Evolutionary conservation across 2,329 filamentous ascomycete species (phyloP), one percentile per base, ranked within the genome.

Genomic region (Fusarium longipes): DNA sequence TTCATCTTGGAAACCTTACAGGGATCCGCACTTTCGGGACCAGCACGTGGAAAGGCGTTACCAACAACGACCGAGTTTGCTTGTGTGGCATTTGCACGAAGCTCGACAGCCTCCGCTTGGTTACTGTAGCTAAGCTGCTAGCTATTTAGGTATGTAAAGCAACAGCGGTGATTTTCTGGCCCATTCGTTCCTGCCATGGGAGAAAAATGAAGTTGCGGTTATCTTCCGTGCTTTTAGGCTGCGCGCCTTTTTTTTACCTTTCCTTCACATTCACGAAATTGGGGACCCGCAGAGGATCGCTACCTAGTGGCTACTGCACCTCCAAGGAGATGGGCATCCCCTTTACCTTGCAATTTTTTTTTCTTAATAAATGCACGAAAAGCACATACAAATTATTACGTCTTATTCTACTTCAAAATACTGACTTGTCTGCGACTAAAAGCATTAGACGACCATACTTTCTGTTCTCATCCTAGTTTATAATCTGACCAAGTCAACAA

Each of bases 1-100:
- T 42, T 55, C 52, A 67, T 51, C 48, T 63, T 47, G 20, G 63
- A 67, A 70, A 43, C 68, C 63, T 67, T 63, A 62, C 65, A 57
- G 65, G 70, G 70, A 63, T 69, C 70, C 70, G 63, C 54, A 42
- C 58, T 59, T 51, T 55, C 53, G 70, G 67, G 63, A 72, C 53
- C 55, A 61, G 58, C 65, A 72, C 70, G 68, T 72, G 70, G 65
- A 70, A 60, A 40, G 45, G 33, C 57, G 59, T 68, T 71, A 67
- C 70, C 57, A 55, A 59, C 57, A 65, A 50, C 24, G 4, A 50
- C 54, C 47, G 32, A 43, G 45, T 43, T 38, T 55, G 48, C 22
- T 54, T 51, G 49, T 59, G 53, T 63, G 49, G 24, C 40, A 62
- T 32, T 45, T 43, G 40, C 33, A 57, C 53, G 58, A 43, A 62